These are phyloP conservation scores for Fusarium sp. DNA, from an alignment of 2,329 filamentous ascomycete genomes.

Conservation along the genomic window DNA sequence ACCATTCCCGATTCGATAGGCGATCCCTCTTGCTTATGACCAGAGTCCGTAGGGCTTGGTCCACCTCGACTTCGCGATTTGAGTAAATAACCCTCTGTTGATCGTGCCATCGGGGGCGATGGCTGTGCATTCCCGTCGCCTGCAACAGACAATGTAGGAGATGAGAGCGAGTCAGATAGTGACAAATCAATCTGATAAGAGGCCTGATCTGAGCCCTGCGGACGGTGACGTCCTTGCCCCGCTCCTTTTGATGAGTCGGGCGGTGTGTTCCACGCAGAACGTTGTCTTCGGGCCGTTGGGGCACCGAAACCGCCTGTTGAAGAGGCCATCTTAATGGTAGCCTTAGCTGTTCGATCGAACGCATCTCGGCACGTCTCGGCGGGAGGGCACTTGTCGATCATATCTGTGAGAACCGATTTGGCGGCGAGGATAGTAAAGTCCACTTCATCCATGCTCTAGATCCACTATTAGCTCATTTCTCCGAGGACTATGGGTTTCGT, in stretches of 20 bases:
- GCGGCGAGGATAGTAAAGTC: conserved; percentile 94
- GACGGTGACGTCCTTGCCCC: conserved; percentile 36
- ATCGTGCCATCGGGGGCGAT: conserved; percentile 50
- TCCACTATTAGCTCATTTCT: conserved; percentile 9
- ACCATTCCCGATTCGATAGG: conserved; percentile 54
- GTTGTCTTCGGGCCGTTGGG: conserved; percentile 39
- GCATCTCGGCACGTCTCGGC: conserved; percentile 94
- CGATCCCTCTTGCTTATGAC: conserved; percentile 43
- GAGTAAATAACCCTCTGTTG: conserved; percentile 44
- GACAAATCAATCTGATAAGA: conserved; percentile 49
- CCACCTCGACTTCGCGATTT: conserved; percentile 42
- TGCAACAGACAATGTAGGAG: conserved; percentile 49
- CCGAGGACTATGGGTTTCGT: background rate
- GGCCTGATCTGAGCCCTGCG: conserved; percentile 44
- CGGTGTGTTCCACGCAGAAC: conserved; percentile 43
- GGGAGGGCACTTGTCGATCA: conserved; percentile 93
- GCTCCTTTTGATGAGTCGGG: conserved; percentile 39
- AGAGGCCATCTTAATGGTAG: conserved; percentile 93
- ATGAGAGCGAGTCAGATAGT: conserved; percentile 52
- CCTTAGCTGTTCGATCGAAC: conserved; percentile 93
- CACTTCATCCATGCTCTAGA: conserved; percentile 87
- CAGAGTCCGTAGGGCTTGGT: conserved; percentile 43
- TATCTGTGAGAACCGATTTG: conserved; percentile 88
- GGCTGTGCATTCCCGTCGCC: conserved; percentile 49
- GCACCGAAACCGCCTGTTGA: conserved; percentile 82